These are phyloP conservation scores for Geoglossum glabrum DNA, from an alignment of 495 filamentous ascomycete species.

Conservation along the genomic window DNA sequence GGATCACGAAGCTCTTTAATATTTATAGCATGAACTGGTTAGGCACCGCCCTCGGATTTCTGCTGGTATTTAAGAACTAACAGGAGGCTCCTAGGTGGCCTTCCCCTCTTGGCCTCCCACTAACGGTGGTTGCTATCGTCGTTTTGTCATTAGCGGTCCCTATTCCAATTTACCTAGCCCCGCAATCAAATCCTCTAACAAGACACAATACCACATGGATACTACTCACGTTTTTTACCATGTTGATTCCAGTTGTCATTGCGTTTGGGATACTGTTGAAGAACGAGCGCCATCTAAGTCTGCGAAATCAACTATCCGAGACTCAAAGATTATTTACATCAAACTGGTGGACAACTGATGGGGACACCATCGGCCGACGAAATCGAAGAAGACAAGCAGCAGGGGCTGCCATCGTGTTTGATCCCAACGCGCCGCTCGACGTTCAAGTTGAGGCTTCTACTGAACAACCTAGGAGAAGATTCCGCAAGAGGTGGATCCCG, in stretches of 20 bases:
- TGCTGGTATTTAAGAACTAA: neutral
- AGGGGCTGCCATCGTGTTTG: constrained; percentile 9
- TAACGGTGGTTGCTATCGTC: constrained; percentile 34
- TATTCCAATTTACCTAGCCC: constrained; percentile 34
- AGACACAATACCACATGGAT: constrained; percentile 43
- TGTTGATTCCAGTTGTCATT: constrained; percentile 40
- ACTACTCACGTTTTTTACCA: constrained; percentile 40
- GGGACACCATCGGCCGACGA: constrained; percentile 13
- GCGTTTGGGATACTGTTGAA: constrained; percentile 38
- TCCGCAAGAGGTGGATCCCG: constrained; percentile 28
- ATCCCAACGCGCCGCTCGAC: constrained; percentile 5
- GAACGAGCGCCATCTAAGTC: constrained; percentile 33
- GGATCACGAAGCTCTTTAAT: constrained; percentile 50
- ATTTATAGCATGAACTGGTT: constrained; percentile 42
- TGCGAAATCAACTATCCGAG: constrained; percentile 33
- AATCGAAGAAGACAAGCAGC: constrained; percentile 15
- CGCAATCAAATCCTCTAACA: constrained; percentile 25
- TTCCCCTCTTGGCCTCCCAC: constrained; percentile 32
- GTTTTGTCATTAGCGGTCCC: constrained; percentile 31
- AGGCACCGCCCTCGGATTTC: neutral
- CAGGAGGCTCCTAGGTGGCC: constrained; percentile 27
- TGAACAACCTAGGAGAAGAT: constrained; percentile 9
- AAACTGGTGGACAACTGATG: constrained; percentile 35
- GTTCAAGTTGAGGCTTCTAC: constrained; percentile 13
- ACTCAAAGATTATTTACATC: constrained; percentile 42